Evolutionary conservation across 2,329 filamentous ascomycete genomes (phyloP).

Genomic region (Sporothrix protearum): DNA sequence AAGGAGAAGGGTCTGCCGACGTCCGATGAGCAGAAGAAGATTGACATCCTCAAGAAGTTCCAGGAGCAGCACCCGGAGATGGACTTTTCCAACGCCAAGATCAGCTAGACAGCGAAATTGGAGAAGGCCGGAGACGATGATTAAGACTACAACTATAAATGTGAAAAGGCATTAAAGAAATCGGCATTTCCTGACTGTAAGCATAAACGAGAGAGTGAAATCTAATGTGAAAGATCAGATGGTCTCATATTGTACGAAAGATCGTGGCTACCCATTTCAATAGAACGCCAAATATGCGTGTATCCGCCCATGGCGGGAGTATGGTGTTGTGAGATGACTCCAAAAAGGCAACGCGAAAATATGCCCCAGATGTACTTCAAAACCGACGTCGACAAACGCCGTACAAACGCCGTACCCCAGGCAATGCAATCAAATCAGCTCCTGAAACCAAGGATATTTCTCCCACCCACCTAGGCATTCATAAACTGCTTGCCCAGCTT

Average conservation of each 20-base stretch:
- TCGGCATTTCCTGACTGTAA: neutral
- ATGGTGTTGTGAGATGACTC: neutral
- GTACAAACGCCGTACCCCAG: too few relatives aligned
- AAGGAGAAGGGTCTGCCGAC: conserved; percentile 88
- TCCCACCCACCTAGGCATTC: neutral
- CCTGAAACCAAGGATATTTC: neutral
- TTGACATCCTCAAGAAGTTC: conserved; percentile 89
- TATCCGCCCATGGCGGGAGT: neutral
- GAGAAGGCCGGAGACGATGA: neutral
- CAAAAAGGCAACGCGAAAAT: neutral
- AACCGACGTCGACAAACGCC: neutral
- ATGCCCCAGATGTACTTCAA: neutral
- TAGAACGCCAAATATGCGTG: neutral
- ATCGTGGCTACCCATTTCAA: neutral
- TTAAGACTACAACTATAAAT: neutral
- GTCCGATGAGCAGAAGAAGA: conserved; percentile 93
- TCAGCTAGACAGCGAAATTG: conserved; percentile 51
- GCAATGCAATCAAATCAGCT: neutral
- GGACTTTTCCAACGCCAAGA: conserved; percentile 69
- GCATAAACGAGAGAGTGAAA: neutral
- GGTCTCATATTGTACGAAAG: neutral
- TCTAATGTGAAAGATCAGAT: neutral
- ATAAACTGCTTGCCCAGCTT: conserved; percentile 42
- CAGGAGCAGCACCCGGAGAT: conserved; percentile 73
- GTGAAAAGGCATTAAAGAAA: too few relatives aligned